Base-by-base conservation (phyloP, 495 filamentous ascomycete genomes). In the Staphylotrichum longicolle region DNA sequence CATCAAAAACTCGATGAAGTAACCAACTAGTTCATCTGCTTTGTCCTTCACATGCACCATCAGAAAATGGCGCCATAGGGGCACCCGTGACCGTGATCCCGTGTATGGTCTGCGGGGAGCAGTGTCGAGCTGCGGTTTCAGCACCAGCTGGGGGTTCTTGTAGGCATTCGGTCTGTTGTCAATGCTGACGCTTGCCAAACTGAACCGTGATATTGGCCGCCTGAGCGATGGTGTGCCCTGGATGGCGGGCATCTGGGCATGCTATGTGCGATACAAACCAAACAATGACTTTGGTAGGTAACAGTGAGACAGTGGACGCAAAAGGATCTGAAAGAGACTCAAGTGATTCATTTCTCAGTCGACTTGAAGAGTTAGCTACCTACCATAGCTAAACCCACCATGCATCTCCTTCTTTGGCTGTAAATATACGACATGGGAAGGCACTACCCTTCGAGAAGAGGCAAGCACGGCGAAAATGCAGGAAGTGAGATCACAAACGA, bases 11-110 rank as follows among this genome's bases (percentile, higher is more conserved):
- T 27, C 20, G 20, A 27, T 27, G 20, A 1, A 30, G 27, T 12
- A n/a, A 65, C 64, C 15, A 50, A 73, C 71, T 51, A 74, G 58
- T 32, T 72, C 72, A 41, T 69, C 61, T 3, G 70, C 72, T 34
- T 66, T 72, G 57, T 74, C 72, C 30, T 69, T 72, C 27, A 74
- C 68, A 54, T 74, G 70, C 1, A 74, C 62, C 69, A 73, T 68
- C 50, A 73, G 44, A 11, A 63, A 56, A 55, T 67, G 57, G 7
- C 63, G 67, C 58, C 55, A 61, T 12, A 55, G 20, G 10, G 69
- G 57, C 30, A 53, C 37, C 15, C 56, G 65, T 5, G 54, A 50
- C 12, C 55, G 61, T 41, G 48, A 45, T 9, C 62, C 67, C 2
- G 64, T 67, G n/a, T 50, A 69, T 1, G 63, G 54, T 33, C 50